phyloP scores from a whole-genome alignment of 75 land plant genomes.

The Isoetes taiwanensis region DNA sequence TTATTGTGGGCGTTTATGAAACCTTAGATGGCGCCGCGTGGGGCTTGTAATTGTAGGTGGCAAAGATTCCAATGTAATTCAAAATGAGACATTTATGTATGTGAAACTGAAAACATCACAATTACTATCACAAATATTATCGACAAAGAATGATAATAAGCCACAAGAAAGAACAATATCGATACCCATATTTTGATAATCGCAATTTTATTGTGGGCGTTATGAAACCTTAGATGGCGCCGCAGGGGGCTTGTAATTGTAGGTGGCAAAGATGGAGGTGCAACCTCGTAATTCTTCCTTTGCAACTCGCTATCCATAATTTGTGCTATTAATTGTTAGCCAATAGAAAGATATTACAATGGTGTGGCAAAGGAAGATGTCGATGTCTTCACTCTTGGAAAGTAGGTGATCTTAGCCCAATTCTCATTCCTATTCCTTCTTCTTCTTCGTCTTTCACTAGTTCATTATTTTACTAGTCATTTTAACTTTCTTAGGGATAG shows the following conservation, averaged over 20 bases:
- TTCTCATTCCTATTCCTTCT: too few species aligned
- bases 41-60: conserved; percentile 80
- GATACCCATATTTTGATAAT: background rate
- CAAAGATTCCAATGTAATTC: background rate
- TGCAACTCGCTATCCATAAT: too few species aligned
- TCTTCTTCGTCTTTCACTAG: too few species aligned
- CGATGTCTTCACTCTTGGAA: too few species aligned
- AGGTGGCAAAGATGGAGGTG: conserved; percentile 93
- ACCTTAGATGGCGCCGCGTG: conserved; percentile 78
- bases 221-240: conserved; percentile 74
- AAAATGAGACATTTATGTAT: background rate
- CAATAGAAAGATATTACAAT: too few species aligned
- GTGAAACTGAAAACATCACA: background rate
- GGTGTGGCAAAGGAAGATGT: too few species aligned
- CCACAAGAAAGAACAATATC: too few species aligned
- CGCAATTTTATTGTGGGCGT: conserved; percentile 1
- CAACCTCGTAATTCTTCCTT: conserved; percentile 49
- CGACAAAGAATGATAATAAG: too few species aligned
- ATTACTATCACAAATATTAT: background rate
- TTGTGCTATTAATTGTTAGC: too few species aligned
- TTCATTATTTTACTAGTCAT: too few species aligned
- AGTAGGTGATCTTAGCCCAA: too few species aligned
- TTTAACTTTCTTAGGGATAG: too few species aligned
- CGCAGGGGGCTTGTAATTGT: conserved; percentile 86
- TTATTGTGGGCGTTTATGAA: conserved; percentile 33